Evolutionary conservation across 768 basidiomycete genomes (phyloP).

Genomic region (Agaricus sinodeliciosus): DNA sequence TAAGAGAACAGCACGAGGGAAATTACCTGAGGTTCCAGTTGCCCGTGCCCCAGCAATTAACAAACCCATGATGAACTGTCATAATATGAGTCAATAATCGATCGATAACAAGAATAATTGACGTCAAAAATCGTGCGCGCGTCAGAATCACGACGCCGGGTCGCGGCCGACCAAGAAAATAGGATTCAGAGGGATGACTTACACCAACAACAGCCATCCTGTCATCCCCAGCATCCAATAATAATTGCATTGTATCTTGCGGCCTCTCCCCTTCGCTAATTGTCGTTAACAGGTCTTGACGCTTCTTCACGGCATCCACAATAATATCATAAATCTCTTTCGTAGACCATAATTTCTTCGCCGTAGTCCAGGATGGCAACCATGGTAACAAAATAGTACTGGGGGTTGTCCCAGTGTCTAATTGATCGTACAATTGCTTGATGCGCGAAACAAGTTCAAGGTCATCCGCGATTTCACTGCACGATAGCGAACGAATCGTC

Average conservation of each 20-base stretch:
- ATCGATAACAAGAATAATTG: not conserved
- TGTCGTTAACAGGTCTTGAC: conserved; percentile 25
- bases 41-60: conserved; percentile 77
- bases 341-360: conserved; percentile 64
- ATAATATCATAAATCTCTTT: conserved; percentile 74
- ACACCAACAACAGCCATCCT: conserved; percentile 65
- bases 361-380: conserved; percentile 69
- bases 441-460: conserved; percentile 53
- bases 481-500: conserved; percentile 61
- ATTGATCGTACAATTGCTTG: conserved; percentile 56
- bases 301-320: conserved; percentile 44
- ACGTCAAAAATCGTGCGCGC: not conserved
- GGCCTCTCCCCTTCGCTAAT: conserved; percentile 43
- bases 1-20: conserved; percentile 12
- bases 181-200: conserved; percentile 18
- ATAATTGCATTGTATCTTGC: conserved; percentile 69
- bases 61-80: conserved; percentile 76
- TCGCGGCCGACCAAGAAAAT: not conserved
- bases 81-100: conserved; percentile 13
- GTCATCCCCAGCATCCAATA: conserved; percentile 67
- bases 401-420: conserved; percentile 68
- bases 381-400: conserved; percentile 69
- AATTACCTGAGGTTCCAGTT: conserved; percentile 63
- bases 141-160: not conserved
- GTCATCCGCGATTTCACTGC: conserved; percentile 66